Evolutionary conservation across 805 yeast species (phyloP), one percentile per base, ranked within the genome.

Genomic region (Metschnikowia borealis): DNA sequence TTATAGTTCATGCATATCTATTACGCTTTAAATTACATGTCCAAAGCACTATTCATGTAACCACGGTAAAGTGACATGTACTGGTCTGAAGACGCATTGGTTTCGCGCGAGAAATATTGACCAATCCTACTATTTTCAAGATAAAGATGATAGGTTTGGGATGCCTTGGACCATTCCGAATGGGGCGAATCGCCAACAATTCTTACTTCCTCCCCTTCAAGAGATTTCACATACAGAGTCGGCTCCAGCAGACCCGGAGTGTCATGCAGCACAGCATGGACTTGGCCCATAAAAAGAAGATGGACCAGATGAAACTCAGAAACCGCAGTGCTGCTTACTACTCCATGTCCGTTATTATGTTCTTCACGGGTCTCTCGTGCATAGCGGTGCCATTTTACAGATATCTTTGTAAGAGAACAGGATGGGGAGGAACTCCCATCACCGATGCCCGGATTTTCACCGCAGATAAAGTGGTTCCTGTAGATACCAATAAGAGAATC

Each of bases 401-500:
- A 57, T 89, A 91, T 7, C 77, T 94, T 31, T 94, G 99, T 74
- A 88, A 91, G 60, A 80, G 95, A 67, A 91, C 97, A 0, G 99
- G 99, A 0, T 94, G 87, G 80, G 97, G 92, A 45, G 99, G 99
- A 38, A 84, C 86, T 7, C 98, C 98, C 10, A 86, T 91, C 59
- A 91, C 97, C 0, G 98, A 94, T 64, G 68, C 75, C 40, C 66
- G 83, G 10, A 83, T 80, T 60, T 88, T 94, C 68, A 88, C 97
- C 1, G 82, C 89, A 20, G 98, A 92, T 63, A 87, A 86, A 63
- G 73, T 94, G 65, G 72, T 87, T 20, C 97, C 99, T 0, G 94
- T 94, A 6, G 91, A 89, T 50, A 84, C 91, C 14, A 85, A 85
- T 52, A 83, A 84, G 59, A 80, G 95, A 62, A 85, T 94, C 50